phyloP scores from a whole-genome alignment of 73 alveolate genomes.

The Tetrahymena elliotti region DNA sequence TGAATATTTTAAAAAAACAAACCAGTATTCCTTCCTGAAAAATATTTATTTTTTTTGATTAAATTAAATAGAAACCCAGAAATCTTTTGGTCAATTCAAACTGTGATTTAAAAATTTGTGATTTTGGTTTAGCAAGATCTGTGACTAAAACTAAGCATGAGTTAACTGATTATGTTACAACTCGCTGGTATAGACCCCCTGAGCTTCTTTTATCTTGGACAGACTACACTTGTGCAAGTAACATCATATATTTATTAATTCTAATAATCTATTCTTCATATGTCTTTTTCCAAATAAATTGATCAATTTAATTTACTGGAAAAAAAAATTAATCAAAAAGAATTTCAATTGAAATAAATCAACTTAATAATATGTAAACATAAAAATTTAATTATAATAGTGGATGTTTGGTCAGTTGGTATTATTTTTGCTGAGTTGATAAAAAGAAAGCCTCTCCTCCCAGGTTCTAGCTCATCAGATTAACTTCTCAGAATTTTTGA shows the following conservation, averaged over 20 bases:
- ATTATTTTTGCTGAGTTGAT: constrained; percentile 89
- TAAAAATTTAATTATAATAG: neutral
- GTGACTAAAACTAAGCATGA: constrained; percentile 15
- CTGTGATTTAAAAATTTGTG: constrained; percentile 91
- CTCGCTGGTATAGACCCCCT: constrained; percentile 88
- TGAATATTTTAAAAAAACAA: too few relatives aligned
- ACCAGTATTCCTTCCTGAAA: too few relatives aligned
- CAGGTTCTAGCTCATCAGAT: constrained; percentile 76
- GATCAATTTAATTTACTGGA: neutral
- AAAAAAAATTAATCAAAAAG: neutral
- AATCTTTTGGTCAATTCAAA: constrained; percentile 79
- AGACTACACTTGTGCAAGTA: constrained; percentile 37
- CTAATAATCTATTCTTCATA: too few relatives aligned
- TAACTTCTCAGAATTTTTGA: constrained; percentile 78
- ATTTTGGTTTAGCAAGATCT: constrained; percentile 86
- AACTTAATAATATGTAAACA: too few relatives aligned
- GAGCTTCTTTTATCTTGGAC: constrained; percentile 60
- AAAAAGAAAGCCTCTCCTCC: constrained; percentile 76
- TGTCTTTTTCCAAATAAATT: too few relatives aligned
- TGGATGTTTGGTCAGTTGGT: constrained; percentile 92
- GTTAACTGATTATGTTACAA: constrained; percentile 72
- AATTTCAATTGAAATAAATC: neutral
- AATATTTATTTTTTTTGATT: neutral
- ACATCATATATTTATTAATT: neutral
- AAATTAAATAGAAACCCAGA: constrained; percentile 57